Evolutionary conservation across 2,329 filamentous ascomycete genomes (phyloP), one percentile per base, ranked within the genome.

Genomic region (Onygenales sp.): DNA sequence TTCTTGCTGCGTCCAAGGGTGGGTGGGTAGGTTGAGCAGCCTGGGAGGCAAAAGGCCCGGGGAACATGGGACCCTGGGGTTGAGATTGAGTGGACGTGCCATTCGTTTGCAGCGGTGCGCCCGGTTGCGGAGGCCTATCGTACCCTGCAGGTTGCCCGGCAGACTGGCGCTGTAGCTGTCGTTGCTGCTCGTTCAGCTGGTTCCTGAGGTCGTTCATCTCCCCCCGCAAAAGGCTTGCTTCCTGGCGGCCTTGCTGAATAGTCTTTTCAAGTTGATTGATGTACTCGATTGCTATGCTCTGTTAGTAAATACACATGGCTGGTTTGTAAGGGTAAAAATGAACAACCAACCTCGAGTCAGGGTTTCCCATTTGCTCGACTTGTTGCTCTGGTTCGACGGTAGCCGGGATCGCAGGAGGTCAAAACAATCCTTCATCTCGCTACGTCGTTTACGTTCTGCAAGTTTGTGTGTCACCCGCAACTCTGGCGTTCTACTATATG

Each of bases 291-390:
- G 75, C 75, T 70, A 58, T 17, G 21, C 9, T 74, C 73, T 11
- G 73, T 74, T 69, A 58, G 35, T 13, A 45, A 33, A 11, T 35
- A 32, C 21, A 43, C 55, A 66, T 51, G 63, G 60, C 51, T 31
- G 35, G 17, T 35, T 31, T 32, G 5, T 13, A n/a, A n/a, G 13
- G 9, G 5, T 4, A 48, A 43, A 13, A 9, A 7, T n/a, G 50
- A 52, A 9, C 32, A 32, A 51, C 61, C 49, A 64, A 75, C 72
- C 72, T 68, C 72, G 64, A 27, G 72, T 75, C 17, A 77, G 60
- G 1, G 74, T 77, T 58, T 77, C 75, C 75, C 75, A 77, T 64
- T 77, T 77, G 62, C 75, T 77, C 7, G 75, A 76, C 58, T 77
- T 77, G 61, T 75, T 76, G 57, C 72, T 75, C 58, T 75, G 73